These are phyloP conservation scores for Chamaecrista fasciculata DNA, from an alignment of 306 rosid species.

Conservation along the genomic window DNA sequence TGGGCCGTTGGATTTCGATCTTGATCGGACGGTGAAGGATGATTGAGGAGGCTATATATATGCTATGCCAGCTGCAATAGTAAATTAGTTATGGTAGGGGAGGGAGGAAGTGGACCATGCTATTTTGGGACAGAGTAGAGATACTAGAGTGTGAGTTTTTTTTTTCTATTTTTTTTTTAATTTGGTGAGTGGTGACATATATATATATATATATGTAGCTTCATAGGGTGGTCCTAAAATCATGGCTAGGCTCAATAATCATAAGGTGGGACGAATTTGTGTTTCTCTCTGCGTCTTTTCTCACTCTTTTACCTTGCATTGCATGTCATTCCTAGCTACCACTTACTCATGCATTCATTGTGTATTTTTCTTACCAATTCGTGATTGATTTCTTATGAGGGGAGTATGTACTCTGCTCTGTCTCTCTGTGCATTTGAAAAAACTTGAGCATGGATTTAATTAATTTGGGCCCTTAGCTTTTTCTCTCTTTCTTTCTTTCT, in stretches of 20 bases:
- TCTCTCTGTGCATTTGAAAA: no score
- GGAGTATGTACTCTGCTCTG: no score
- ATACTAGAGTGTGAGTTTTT: not conserved
- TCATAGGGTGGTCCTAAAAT: slow-evolving; percentile 32
- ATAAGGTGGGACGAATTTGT: slow-evolving; percentile 11
- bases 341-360: slow-evolving; percentile 16
- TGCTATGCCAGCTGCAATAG: not conserved
- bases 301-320: slow-evolving; percentile 17
- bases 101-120: slow-evolving; percentile 22
- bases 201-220: no score
- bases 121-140: not conserved
- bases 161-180: no score
- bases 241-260: slow-evolving; percentile 27
- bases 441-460: no score
- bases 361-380: no score
- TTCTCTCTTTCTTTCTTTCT: no score
- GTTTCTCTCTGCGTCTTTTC: slow-evolving; percentile 19
- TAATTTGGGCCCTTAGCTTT: no score
- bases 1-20: not conserved
- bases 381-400: no score
- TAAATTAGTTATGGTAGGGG: not conserved
- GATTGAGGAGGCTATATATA: no score
- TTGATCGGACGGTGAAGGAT: not conserved
- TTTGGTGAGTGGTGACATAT: no score
- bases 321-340: no score